Evolutionary conservation across 257 asterid genomes (phyloP).

Genomic region (Solanum habrochaites): DNA sequence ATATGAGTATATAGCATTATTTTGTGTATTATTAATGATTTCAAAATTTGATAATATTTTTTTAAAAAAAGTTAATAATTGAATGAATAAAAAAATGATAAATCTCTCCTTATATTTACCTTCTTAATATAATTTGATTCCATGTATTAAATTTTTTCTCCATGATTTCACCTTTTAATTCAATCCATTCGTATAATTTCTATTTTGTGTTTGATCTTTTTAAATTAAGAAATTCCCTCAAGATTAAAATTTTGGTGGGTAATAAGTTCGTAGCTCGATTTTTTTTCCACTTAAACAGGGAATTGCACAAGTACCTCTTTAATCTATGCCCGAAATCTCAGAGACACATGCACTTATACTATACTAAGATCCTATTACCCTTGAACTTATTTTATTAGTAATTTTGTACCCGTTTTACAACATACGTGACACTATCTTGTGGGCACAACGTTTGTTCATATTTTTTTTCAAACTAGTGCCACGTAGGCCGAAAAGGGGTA

Average conservation of each 20-base stretch:
- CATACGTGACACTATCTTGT: no score
- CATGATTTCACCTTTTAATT: not conserved
- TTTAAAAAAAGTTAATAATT: not conserved
- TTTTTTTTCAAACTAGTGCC: no score
- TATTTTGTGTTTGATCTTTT: not conserved
- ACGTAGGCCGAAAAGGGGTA: no score
- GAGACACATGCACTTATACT: no score
- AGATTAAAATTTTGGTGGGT: not conserved
- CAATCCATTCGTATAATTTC: not conserved
- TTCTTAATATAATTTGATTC: not conserved
- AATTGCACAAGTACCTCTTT: no score
- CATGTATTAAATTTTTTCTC: not conserved
- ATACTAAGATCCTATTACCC: no score
- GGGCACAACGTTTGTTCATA: no score
- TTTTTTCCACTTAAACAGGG: not conserved
- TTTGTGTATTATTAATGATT: not conserved
- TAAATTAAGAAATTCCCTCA: not conserved
- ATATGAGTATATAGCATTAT: not conserved
- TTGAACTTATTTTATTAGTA: no score
- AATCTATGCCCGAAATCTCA: no score
- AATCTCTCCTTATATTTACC: not conserved
- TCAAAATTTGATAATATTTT: not conserved
- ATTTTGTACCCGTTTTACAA: no score
- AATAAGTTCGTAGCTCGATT: not conserved
- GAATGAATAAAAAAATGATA: not conserved